Evolutionary conservation across 1,284 basidiomycete species (phyloP), one percentile per base, ranked within the genome.

Genomic region (Pyrrhoderma lamaoense): DNA sequence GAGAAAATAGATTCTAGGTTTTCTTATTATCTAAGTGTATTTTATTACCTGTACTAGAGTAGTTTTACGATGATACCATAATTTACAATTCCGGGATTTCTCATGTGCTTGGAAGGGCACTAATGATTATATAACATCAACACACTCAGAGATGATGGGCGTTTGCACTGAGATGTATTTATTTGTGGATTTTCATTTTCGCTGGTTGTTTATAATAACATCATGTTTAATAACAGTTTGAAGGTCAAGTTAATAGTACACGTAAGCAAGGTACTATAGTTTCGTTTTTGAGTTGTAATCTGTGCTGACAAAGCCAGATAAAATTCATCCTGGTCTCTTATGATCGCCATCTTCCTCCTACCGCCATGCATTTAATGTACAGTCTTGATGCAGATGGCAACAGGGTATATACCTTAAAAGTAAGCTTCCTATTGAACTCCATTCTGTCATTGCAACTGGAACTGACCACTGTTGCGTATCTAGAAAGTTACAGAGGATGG

Each of bases 361-460:
- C 47, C 39, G 21, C 39, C 48, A 94, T 95, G 92, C 91, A 94
- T 81, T 75, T 94, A 64, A 94, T 95, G 92, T 93, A 91, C 74
- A 91, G 89, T 16, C 62, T 89, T 51, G 88, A 93, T 64, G 80
- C 78, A 57, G 70, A 70, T 52, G 92, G 92, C 31, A 89, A 83
- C 70, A 79, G 91, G 63, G 58, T 89, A 2, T 96, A 96, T 67
- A 94, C 93, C 50, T 79, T 96, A 60, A 93, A 93, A 68, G 92
- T 93, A 57, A 51, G 77, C 38, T 14, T 22, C n/a, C 38, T 16
- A 7, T n/a, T 40, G 38, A 59, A 22, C 21, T 2, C 2, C 21
- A 2, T 14, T n/a, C 39, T 18, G 25, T n/a, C 3, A 9, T 34
- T n/a, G n/a, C n/a, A n/a, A n/a, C 5, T 16, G 40, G 9, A 8